Percentiles rank a stretch among this genome's conserved stretches.
Evolutionary conservation across 2,329 filamentous ascomycete species (phyloP).

Genomic region (Tolypocladium nubicola): DNA sequence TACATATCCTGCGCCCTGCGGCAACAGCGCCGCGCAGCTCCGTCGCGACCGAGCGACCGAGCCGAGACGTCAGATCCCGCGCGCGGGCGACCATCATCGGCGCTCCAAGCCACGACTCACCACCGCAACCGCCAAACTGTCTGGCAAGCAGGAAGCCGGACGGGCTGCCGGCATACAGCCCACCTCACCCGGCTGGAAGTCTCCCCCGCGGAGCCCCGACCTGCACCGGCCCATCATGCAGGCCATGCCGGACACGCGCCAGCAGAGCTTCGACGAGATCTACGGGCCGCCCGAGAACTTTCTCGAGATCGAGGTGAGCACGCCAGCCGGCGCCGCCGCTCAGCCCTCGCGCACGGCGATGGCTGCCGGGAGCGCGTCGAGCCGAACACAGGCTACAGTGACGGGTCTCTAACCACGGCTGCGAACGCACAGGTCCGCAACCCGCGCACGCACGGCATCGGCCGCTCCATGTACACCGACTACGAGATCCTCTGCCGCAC

Average conservation of each 20-base stretch:
- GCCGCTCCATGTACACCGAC: constrained; percentile 94
- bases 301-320: constrained; percentile 81
- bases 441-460: constrained; percentile 88
- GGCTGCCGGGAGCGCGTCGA: background rate
- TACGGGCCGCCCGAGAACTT: constrained; percentile 98
- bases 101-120: background rate
- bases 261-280: constrained; percentile 97
- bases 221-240: constrained; percentile 47
- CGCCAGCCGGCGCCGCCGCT: background rate
- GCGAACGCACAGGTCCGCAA: constrained; percentile 61
- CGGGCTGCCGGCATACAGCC: constrained; percentile 14
- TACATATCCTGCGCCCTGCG: background rate
- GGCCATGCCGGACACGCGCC: constrained; percentile 62
- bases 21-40: background rate
- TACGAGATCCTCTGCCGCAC: constrained; percentile 97
- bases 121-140: constrained; percentile 28
- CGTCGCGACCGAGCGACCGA: background rate
- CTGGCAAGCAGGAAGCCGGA: constrained; percentile 24
- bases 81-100: background rate
- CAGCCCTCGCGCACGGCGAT: background rate
- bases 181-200: constrained; percentile 3
- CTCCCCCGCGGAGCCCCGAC: constrained; percentile 22
- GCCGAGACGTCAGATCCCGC: background rate
- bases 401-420: background rate
- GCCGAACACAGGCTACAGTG: background rate